phyloP scores from a whole-genome alignment of 2,329 filamentous ascomycete species.

The Fusarium guadeloupense region DNA sequence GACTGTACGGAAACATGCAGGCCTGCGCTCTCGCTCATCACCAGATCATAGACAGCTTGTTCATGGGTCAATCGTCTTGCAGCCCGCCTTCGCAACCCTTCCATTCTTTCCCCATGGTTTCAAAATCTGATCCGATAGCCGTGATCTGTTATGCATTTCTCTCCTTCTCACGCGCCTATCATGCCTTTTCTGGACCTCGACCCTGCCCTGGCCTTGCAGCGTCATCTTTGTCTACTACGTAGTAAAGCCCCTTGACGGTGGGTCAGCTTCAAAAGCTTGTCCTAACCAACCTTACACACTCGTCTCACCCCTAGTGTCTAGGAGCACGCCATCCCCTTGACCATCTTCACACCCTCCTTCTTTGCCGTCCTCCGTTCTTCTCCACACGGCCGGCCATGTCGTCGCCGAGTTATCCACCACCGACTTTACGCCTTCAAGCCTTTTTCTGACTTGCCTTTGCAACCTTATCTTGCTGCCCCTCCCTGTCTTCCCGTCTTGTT shows the following conservation, averaged over 20 bases:
- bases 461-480: conserved; percentile 45
- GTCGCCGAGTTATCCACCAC: conserved; percentile 49
- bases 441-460: conserved; percentile 40
- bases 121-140: conserved; percentile 31
- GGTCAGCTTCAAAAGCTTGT: conserved; percentile 46
- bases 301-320: conserved; percentile 21
- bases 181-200: conserved; percentile 14
- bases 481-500: conserved; percentile 30
- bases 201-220: conserved; percentile 34
- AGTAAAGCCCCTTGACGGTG: conserved; percentile 37
- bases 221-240: conserved; percentile 40
- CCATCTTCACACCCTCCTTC: conserved; percentile 34
- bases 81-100: not conserved
- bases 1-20: not conserved
- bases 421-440: conserved; percentile 38
- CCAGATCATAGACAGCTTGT: not conserved
- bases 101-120: conserved; percentile 24
- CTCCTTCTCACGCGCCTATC: conserved; percentile 22
- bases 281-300: conserved; percentile 40
- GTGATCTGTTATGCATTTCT: conserved; percentile 31
- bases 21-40: not conserved
- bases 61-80: not conserved
- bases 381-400: conserved; percentile 47
- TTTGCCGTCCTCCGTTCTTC: conserved; percentile 43
- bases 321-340: conserved; percentile 15